Base-by-base conservation (phyloP, 2,329 filamentous ascomycete species). In the Phialophora tarda region DNA sequence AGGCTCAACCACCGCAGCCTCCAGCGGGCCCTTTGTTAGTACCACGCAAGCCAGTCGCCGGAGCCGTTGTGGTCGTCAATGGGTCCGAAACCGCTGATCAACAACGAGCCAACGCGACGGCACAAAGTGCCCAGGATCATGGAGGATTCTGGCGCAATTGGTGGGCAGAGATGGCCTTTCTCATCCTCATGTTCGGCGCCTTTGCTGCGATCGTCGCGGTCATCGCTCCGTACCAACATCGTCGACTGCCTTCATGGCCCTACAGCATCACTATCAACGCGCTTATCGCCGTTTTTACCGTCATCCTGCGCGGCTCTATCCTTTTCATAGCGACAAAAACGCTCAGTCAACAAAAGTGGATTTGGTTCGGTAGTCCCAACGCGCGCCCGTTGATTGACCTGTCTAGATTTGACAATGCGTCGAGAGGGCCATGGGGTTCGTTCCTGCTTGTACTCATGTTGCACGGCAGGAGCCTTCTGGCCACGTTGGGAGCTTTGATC, bases 261-360 rank as follows among this genome's bases (percentile, higher is more conserved):
- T 47, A 59, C 34, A 51, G 34, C 2, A 64, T 64, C 23, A 50
- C 62, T 4, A 53, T 61, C 44, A 61, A 61, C 47, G 59, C 59
- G 12, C 30, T 61, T 7, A 61, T 61, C 32, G 59, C 47, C 6
- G 24, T 61, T 21, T 61, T 61, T 28, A 61, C 59, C 3, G 59
- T 32, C 14, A 53, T 61, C 21, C 50, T 61, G n/a, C 32, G 48
- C 23, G 28, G 28, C 30, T 53, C 47, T 28, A 38, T 61, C 17
- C 47, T 61, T 14, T 47, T 47, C 41, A 38, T 59, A 26, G 34
- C 56, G 21, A 24, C 56, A 2, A 59, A 58, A 5, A 74, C 73
- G 60, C 66, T 76, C n/a, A 69, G 74, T 51, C 74, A 75, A 59
- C 67, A 76, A 1, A 75, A 77, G 59, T 77, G 73, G 74, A 69